Base-by-base conservation (phyloP, 2,329 filamentous ascomycete species). In the Ophiostoma sp. region DNA sequence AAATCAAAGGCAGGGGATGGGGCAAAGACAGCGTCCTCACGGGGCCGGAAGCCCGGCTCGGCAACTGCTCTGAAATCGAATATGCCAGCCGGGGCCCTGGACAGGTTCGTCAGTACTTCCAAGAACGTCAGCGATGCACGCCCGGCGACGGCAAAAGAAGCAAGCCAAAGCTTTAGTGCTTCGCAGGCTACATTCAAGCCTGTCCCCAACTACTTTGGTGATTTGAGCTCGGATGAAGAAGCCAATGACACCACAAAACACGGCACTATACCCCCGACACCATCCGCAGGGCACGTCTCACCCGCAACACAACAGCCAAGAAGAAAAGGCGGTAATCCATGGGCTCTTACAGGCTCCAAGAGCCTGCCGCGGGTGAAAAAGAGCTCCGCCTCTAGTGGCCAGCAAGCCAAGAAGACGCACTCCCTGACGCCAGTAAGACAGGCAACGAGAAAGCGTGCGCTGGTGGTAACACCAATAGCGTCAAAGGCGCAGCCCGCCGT, bases 51-150 rank as follows among this genome's bases (percentile, higher is more conserved):
- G 16, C n/a, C 11, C 66, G 66, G 27, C 5, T 52, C 36, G 4
- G 38, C 27, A 4, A 62, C 36, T 6, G 8, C 7, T 4, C 4
- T 27, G 49, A 55, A 55, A 3, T 40, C 68, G 1, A 62, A 55
- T 11, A 76, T 76, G 72, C 71, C 71, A 0, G 62, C 69, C 5
- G 77, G 77, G 0, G 74, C 77, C 0, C 70, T 82, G 5, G 77
- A 81, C 65, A 77, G 75, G 9, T 81, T 76, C 63, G 74, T 79
- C 16, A 60, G 72, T 55, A 74, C 78, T 47, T 77, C 76, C 38
- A 81, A 80, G 67, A 74, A 55, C 11, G 49, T 49, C 47, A n/a
- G 6, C 49, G 49, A 55, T 18, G 27, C 18, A 11, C 36, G 71
- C n/a, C 41, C 7, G 36, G 14, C 27, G 12, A 9, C 40, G 27